Evolutionary conservation across 1,139 yeast genomes (phyloP).

Genomic region (Pichia sp.): DNA sequence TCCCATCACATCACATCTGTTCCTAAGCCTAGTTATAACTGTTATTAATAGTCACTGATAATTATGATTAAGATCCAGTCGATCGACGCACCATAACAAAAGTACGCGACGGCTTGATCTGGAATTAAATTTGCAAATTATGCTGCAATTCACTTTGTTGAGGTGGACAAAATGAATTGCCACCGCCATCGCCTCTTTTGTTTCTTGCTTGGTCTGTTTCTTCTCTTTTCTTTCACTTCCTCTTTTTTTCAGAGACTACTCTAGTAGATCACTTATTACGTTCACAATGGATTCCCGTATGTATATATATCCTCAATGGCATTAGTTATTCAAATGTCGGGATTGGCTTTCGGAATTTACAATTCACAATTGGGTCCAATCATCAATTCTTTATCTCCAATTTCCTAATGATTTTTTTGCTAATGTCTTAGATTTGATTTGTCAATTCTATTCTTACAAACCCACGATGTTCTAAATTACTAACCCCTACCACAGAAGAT

Average conservation of each 20-base stretch:
- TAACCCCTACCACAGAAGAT: slow-evolving; percentile 32
- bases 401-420: not conserved
- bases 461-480: slow-evolving; percentile 15
- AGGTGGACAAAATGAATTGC: not conserved
- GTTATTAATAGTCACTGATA: not conserved
- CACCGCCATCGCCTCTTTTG: not conserved
- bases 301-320: slow-evolving; percentile 16
- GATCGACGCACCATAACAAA: not conserved
- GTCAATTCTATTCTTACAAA: not conserved
- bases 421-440: not conserved
- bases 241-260: not conserved
- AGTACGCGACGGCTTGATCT: not conserved
- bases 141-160: not conserved
- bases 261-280: not conserved
- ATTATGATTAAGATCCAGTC: not conserved
- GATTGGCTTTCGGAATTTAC: not conserved
- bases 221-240: not conserved
- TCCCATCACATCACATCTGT: no score
- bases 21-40: not conserved
- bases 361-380: not conserved
- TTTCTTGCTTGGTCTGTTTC: slow-evolving; percentile 3
- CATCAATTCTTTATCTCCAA: not conserved
- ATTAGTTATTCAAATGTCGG: not conserved
- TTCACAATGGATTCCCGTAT: slow-evolving; percentile 35
- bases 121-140: not conserved